phyloP scores from a whole-genome alignment of 768 basidiomycete genomes.

The Leccinum disarticulatum region DNA sequence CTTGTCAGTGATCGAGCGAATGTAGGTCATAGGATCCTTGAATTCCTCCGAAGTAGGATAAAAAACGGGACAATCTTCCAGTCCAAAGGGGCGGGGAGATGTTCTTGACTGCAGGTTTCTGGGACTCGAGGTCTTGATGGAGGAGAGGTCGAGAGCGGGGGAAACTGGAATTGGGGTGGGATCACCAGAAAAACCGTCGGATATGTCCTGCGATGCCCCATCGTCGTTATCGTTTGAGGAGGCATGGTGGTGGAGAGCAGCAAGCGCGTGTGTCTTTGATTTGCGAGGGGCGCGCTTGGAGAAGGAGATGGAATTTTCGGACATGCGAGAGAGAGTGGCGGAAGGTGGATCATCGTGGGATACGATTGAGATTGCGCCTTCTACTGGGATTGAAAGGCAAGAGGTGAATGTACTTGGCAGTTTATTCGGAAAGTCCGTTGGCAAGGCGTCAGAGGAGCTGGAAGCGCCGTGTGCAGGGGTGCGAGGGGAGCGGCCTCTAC shows the following conservation, averaged over 20 bases:
- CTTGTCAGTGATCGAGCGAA: constrained; percentile 71
- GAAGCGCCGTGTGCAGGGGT: constrained; percentile 45
- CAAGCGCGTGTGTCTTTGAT: constrained; percentile 87
- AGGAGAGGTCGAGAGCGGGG: constrained; percentile 61
- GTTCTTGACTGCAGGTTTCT: constrained; percentile 40
- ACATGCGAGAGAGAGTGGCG: constrained; percentile 33
- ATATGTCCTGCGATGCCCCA: constrained; percentile 36
- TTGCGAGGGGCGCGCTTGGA: constrained; percentile 78
- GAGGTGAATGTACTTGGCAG: constrained; percentile 52
- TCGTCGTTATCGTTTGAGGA: constrained; percentile 56
- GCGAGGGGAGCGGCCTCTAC: constrained; percentile 62
- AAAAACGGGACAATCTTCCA: constrained; percentile 87
- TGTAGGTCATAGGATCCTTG: constrained; percentile 91
- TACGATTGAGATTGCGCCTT: constrained; percentile 69
- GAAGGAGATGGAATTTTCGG: constrained; percentile 42
- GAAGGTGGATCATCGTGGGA: constrained; percentile 41
- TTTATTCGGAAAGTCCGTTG: constrained; percentile 53
- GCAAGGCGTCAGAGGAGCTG: constrained; percentile 43
- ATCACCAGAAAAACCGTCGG: constrained; percentile 49
- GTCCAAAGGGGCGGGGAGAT: constrained; percentile 72
- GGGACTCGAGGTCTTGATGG: constrained; percentile 67
- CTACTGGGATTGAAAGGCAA: constrained; percentile 74
- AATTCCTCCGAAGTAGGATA: constrained; percentile 91
- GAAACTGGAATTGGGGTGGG: constrained; percentile 61
- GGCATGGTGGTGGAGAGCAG: constrained; percentile 69